phyloP scores from a whole-genome alignment of 129 eudicot species.

The Flaveria bidentis region DNA sequence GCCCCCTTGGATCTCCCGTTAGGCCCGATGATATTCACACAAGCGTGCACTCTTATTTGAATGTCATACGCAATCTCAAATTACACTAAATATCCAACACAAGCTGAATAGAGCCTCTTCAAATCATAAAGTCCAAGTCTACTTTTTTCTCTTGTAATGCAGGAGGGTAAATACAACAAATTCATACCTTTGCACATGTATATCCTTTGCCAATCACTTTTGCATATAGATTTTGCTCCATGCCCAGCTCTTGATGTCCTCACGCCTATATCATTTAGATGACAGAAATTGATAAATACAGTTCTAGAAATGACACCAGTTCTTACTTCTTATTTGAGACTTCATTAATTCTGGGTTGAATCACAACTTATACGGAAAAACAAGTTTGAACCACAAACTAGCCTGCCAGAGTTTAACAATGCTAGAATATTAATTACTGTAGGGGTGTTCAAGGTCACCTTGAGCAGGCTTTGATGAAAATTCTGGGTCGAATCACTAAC shows the following conservation, averaged over 20 bases:
- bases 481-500: neutral
- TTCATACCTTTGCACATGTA: neutral
- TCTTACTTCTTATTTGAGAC: neutral
- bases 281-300: neutral
- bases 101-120: constrained; percentile 6
- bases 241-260: neutral
- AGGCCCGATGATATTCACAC: no score
- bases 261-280: neutral
- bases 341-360: neutral
- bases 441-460: neutral
- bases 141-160: neutral
- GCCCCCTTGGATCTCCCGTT: no score
- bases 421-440: neutral
- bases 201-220: neutral
- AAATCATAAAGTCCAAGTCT: neutral
- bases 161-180: constrained; percentile 1
- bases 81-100: no score
- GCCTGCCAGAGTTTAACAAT: neutral
- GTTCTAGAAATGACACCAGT: neutral
- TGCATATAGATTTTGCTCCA: neutral
- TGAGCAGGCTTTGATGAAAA: neutral
- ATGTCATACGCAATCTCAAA: no score
- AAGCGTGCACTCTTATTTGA: no score
- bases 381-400: neutral
- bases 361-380: neutral